A percentile compares a stretch with the other conserved stretches of the same genome.
Conservation (phyloP, 345 rosid species). For the Litchi chinensis region DNA sequence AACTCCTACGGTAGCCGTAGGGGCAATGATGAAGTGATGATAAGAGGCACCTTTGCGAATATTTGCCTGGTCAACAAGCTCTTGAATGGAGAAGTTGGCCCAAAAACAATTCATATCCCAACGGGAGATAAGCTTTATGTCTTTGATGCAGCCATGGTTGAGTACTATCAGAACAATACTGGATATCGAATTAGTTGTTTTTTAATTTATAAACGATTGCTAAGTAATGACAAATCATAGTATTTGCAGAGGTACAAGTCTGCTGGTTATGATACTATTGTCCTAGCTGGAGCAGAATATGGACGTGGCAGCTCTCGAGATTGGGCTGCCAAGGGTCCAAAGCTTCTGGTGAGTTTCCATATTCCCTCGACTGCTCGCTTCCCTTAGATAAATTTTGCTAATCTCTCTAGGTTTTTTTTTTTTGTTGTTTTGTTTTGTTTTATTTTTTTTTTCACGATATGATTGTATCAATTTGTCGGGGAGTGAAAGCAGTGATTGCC, state of each 20-base stretch:
- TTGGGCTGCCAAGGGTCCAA: conserved; percentile 96
- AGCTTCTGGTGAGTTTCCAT: conserved; percentile 53
- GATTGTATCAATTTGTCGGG: conserved; percentile 27
- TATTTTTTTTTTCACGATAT: background rate
- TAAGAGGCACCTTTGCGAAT: conserved; percentile 89
- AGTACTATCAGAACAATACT: conserved; percentile 17
- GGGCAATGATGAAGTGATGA: conserved; percentile 83
- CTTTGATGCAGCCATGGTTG: conserved; percentile 81
- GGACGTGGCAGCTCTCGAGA: conserved; percentile 93
- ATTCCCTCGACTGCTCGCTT: background rate
- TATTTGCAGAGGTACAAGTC: conserved; percentile 66
- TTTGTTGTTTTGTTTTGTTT: too few species aligned
- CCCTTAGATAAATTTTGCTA: background rate
- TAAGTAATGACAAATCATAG: background rate
- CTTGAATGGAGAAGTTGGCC: conserved; percentile 82
- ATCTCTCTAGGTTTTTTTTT: too few species aligned
- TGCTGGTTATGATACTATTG: conserved; percentile 64
- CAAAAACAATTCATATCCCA: conserved; percentile 77
- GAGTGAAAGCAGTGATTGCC: conserved; percentile 67
- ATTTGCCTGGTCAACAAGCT: conserved; percentile 79
- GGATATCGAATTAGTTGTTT: background rate
- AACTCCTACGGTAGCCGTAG: conserved; percentile 88
- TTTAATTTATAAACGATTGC: background rate
- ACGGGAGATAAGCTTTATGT: conserved; percentile 73
- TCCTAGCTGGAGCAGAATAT: conserved; percentile 85